Percentiles rank a stretch among this genome's conserved stretches.
These are phyloP conservation scores for Alternaria infectoria DNA, from an alignment of 2,329 filamentous ascomycete species.

Conservation along the genomic window DNA sequence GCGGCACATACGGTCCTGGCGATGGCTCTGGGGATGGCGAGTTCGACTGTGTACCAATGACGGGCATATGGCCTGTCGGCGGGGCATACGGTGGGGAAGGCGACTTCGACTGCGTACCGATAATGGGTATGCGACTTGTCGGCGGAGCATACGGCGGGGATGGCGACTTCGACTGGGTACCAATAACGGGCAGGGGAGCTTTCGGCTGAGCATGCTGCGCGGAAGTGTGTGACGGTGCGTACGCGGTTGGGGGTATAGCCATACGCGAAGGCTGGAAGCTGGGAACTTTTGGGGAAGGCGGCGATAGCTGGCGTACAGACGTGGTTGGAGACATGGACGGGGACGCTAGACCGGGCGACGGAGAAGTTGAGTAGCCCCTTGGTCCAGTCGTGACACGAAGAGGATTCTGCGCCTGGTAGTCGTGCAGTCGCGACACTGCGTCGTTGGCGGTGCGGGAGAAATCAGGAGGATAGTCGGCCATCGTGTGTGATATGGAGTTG, in stretches of 20 bases:
- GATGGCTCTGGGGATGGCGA: neutral
- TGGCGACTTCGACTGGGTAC: neutral
- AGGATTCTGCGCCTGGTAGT: neutral
- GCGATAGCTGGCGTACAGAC: neutral
- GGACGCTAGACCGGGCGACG: neutral
- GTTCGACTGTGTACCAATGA: neutral
- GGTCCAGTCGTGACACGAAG: neutral
- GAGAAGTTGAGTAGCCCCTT: neutral
- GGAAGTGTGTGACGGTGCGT: neutral
- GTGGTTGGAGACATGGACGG: neutral
- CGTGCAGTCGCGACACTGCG: neutral
- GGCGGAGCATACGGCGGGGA: neutral
- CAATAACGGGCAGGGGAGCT: neutral
- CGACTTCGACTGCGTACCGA: neutral
- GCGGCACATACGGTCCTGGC: neutral
- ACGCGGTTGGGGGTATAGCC: neutral
- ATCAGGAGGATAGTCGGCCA: neutral
- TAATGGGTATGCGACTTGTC: neutral
- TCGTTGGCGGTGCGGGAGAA: neutral
- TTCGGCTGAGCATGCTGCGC: neutral
- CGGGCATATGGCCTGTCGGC: neutral
- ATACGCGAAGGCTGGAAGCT: neutral
- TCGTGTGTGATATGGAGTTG: neutral
- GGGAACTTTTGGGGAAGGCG: neutral
- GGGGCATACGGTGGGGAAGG: neutral